Base-by-base conservation (phyloP, 306 rosid genomes). In the Cicer pinnatifidum region DNA sequence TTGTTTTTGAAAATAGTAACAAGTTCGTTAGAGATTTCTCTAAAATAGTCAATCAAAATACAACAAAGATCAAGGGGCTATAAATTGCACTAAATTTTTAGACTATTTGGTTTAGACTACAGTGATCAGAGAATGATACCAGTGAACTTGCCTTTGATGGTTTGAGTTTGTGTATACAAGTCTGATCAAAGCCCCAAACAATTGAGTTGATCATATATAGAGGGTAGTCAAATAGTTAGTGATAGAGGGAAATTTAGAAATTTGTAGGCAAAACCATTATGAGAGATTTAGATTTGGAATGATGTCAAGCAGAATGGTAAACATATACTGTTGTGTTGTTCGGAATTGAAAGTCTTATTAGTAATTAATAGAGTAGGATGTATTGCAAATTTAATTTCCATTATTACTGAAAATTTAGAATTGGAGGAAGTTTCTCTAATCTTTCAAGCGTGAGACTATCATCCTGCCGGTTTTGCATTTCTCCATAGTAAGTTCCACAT, bases 21-120 rank as follows among this genome's bases (percentile, higher is more conserved):
- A n/a, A 13, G 2, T 50, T 50, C 8, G 7, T 48, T 48, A 6
- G 54, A 48, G 6, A n/a, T 48, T 48, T 48, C 54, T 73, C 17
- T 20, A 19, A 67, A 46, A 7, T 51, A 67, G 57, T 48, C 57
- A 11, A 67, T 28, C 8, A 12, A 63, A 47, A 35, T 44, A 50
- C n/a, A 64, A 12, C 12, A 39, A 11, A 74, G 28, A 38, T 38
- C 12, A 67, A 13, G 46, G 48, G 73, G 33, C 78, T 38, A 19
- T 17, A 48, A 37, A 5, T 51, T 66, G 52, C 47, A 53, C 17
- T 41, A 20, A 51, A 20, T 9, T 1, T 65, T 54, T 33, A 37
- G 47, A 16, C 43, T 65, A 64, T 53, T 52, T 75, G 66, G 56
- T 59, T 58, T 59, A 59, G 15, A 12, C 17, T 75, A 52, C 65